Conservation (phyloP, 257 asterid species). For the Scutellaria barbata region DNA sequence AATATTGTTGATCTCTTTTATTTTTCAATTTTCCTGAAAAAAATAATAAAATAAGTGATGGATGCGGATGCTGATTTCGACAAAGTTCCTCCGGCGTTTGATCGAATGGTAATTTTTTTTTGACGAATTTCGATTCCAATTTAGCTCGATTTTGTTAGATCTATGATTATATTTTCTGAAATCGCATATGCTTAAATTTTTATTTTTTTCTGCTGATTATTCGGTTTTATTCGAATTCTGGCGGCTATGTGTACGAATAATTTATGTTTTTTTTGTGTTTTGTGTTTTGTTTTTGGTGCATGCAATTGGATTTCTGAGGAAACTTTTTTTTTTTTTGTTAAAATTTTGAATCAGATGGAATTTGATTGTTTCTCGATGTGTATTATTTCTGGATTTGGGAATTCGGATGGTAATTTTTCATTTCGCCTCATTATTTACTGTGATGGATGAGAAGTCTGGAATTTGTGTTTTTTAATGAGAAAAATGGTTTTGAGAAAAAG, state of each 20-base stretch:
- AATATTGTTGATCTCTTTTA: slow-evolving; percentile 9
- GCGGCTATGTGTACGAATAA: neutral
- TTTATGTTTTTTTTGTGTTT: slow-evolving; percentile 10
- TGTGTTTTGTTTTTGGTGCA: slow-evolving; percentile 1
- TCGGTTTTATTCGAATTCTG: slow-evolving; percentile 13
- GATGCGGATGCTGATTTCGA: slow-evolving; percentile 52
- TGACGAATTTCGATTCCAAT: slow-evolving; percentile 21
- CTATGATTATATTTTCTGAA: slow-evolving; percentile 29
- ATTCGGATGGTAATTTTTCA: neutral
- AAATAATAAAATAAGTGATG: slow-evolving; percentile 29
- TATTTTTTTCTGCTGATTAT: neutral
- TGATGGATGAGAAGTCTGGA: neutral
- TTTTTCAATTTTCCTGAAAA: neutral
- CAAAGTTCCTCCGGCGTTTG: slow-evolving; percentile 52
- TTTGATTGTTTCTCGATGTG: slow-evolving; percentile 10
- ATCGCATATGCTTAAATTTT: slow-evolving; percentile 5
- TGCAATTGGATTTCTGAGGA: slow-evolving; percentile 29
- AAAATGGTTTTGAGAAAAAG: neutral
- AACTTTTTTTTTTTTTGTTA: neutral
- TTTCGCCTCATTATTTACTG: neutral
- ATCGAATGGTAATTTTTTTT: slow-evolving; percentile 51
- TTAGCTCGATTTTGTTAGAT: slow-evolving; percentile 41
- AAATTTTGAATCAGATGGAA: slow-evolving; percentile 21
- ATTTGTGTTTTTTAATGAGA: neutral
- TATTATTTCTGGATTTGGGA: slow-evolving; percentile 28